These are phyloP conservation scores for Epichloe scottii DNA, from an alignment of 2,329 filamentous ascomycete species.

Conservation along the genomic window DNA sequence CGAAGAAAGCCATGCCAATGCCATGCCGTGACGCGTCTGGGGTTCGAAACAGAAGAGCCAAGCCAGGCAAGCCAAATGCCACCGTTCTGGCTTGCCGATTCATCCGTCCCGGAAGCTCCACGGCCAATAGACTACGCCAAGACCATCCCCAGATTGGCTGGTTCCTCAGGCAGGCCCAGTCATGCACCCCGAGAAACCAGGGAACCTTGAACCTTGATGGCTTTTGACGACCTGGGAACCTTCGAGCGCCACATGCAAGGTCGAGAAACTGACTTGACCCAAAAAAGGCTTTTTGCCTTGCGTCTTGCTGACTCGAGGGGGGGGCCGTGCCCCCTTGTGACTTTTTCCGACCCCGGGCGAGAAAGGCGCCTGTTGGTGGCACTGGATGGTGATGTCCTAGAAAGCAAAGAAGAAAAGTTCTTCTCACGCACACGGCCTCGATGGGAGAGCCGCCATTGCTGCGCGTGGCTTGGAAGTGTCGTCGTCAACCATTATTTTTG, in stretches of 20 bases:
- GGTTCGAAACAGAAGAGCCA: not conserved
- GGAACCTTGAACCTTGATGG: not conserved
- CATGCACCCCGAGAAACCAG: not conserved
- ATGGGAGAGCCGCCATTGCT: not conserved
- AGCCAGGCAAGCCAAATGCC: not conserved
- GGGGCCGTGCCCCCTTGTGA: no score
- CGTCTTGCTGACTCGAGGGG: no score
- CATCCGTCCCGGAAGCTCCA: constrained; percentile 2
- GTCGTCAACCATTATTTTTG: not conserved
- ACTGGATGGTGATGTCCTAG: not conserved
- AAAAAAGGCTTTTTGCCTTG: not conserved
- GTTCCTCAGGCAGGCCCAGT: not conserved
- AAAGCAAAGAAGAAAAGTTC: no score
- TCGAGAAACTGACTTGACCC: constrained; percentile 1
- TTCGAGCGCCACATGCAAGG: constrained; percentile 3
- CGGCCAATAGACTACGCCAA: constrained; percentile 5
- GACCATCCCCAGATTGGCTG: constrained; percentile 4
- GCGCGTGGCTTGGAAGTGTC: not conserved
- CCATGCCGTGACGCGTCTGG: not conserved
- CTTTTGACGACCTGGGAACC: not conserved
- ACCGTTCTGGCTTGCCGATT: constrained; percentile 5
- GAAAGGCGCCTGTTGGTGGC: not conserved
- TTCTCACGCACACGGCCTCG: no score
- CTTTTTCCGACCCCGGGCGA: not conserved
- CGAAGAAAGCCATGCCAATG: no score